A percentile compares a stretch with the other conserved stretches of the same genome.
phyloP scores from a whole-genome alignment of 345 rosid genomes.

The Moricandia arvensis region DNA sequence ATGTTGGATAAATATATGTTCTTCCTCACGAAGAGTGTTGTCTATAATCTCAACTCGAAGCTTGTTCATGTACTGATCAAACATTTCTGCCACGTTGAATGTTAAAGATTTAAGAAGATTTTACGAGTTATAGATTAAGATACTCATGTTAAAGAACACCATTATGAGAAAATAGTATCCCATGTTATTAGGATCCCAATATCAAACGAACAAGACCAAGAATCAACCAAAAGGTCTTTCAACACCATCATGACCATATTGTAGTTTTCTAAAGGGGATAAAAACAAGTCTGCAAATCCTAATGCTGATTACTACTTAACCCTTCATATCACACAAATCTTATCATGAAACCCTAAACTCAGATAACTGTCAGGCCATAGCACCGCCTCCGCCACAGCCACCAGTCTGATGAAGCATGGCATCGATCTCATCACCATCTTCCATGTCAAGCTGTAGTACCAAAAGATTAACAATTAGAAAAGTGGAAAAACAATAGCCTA shows the following conservation, averaged over 20 bases:
- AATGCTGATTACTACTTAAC: slow-evolving; percentile 13
- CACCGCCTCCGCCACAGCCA: slow-evolving; percentile 31
- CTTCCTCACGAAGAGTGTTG: not conserved
- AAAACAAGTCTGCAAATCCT: slow-evolving; percentile 31
- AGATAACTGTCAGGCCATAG: not conserved
- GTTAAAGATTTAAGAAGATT: too few relatives aligned
- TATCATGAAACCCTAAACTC: slow-evolving; percentile 4
- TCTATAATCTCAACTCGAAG: not conserved
- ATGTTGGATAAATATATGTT: not conserved
- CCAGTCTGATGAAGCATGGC: slow-evolving; percentile 88
- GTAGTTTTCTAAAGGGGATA: slow-evolving; percentile 19
- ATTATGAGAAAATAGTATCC: not conserved
- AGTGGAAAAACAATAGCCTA: slow-evolving; percentile 5
- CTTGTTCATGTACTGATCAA: not conserved
- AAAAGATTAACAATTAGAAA: not conserved
- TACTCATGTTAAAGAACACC: not conserved
- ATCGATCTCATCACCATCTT: slow-evolving; percentile 87
- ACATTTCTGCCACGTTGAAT: too few relatives aligned
- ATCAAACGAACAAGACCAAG: slow-evolving; percentile 12
- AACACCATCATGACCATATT: slow-evolving; percentile 15
- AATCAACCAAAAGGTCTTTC: slow-evolving; percentile 8
- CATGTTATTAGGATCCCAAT: not conserved
- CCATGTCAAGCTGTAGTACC: slow-evolving; percentile 65
- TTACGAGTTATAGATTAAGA: not conserved
- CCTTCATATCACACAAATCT: slow-evolving; percentile 33